Evolutionary conservation across 75 land plant species (phyloP), one percentile per base, ranked within the genome.

Genomic region (Azolla pinnata): DNA sequence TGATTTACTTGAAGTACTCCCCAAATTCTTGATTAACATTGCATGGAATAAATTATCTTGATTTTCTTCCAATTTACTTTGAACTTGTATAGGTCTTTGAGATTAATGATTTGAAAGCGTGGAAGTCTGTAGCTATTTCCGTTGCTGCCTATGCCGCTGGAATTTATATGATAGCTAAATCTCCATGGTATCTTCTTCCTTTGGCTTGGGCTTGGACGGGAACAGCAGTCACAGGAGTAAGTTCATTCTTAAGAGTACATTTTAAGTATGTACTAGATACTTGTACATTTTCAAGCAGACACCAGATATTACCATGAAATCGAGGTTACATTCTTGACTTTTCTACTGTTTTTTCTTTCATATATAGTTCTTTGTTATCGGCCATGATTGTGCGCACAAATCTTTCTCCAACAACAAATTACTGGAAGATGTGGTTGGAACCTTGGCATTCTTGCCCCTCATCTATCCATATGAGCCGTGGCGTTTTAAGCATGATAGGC

Each of bases 321-420:
- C n/a, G n/a, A n/a, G n/a, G n/a, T n/a, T n/a, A n/a, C n/a, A n/a
- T n/a, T n/a, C n/a, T n/a, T n/a, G n/a, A n/a, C n/a, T n/a, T n/a
- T n/a, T n/a, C n/a, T n/a, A n/a, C n/a, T n/a, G n/a, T n/a, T n/a
- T n/a, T n/a, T n/a, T n/a, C n/a, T n/a, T n/a, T n/a, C n/a, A n/a
- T n/a, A 18, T 73, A 1, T 54, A 90, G 97, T 87, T 91, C 63
- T 91, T 87, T 78, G 93, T 91, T 45, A 87, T 87, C 73, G 97
- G 97, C n/a, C 97, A 91, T 76, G 97, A 91, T 61, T 91, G 93
- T 78, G 97, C 88, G 5, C 97, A 91, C 69, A 91, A 81, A 59
- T 82, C 97, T 27, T 91, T 91, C 62, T 81, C 97, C 51, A 84
- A 62, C 73, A 84, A 87, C 69, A 87, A 91, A 50, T 53, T 91